Evolutionary conservation across 78 protist genomes (phyloP).

Genomic region (Dictyostelium firmibasis): DNA sequence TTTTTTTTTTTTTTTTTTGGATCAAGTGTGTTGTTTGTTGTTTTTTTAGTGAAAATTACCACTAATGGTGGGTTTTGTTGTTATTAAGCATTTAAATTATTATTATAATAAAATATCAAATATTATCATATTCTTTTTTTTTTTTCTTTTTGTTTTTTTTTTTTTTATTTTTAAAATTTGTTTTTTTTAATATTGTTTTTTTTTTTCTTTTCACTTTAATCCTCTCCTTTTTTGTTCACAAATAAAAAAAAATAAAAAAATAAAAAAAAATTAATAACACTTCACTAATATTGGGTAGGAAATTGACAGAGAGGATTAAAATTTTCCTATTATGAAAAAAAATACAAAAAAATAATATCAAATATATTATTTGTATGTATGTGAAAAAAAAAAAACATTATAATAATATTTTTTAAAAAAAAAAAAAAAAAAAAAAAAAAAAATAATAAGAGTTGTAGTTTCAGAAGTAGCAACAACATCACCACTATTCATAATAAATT

Average conservation of each 20-base stretch:
- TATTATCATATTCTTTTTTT: too few species aligned
- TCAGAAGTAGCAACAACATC: not conserved
- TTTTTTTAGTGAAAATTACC: not conserved
- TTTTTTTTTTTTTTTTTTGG: too few species aligned
- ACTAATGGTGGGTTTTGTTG: not conserved
- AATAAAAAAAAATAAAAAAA: too few species aligned
- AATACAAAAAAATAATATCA: not conserved
- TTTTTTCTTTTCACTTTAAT: too few species aligned
- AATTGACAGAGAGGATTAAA: not conserved
- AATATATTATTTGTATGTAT: not conserved
- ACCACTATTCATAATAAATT: not conserved
- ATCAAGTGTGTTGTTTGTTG: not conserved
- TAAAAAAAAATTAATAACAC: too few species aligned
- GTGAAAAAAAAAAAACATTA: too few species aligned
- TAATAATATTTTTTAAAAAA: too few species aligned
- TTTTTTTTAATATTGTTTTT: too few species aligned
- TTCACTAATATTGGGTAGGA: not conserved
- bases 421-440: too few species aligned
- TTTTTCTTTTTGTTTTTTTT: too few species aligned
- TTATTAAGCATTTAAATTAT: not conserved
- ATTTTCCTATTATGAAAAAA: not conserved
- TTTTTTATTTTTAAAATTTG: too few species aligned
- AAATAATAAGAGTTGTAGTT: not conserved
- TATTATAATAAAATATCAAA: not conserved
- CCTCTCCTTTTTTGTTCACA: not conserved